Evolutionary conservation across 2,329 filamentous ascomycete genomes (phyloP).

Genomic region (Trichoderma sp.): DNA sequence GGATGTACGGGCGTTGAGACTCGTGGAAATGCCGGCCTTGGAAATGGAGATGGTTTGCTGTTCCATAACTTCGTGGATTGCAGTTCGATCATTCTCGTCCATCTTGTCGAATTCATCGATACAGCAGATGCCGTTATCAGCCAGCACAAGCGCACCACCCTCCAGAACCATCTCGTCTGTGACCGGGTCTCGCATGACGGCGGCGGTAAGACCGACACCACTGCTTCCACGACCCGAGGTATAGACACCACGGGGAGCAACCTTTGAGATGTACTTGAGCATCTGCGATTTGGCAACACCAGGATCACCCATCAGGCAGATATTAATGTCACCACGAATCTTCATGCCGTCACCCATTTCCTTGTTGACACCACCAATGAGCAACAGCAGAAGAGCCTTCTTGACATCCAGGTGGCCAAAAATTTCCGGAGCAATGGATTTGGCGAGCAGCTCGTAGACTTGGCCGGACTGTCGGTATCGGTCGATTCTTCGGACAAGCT

Average conservation of each 20-base stretch:
- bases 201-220: conserved; percentile 77
- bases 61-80: conserved; percentile 86
- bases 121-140: conserved; percentile 81
- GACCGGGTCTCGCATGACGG: conserved; percentile 79
- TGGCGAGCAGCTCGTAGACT: conserved; percentile 91
- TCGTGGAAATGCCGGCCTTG: conserved; percentile 68
- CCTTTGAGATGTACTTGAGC: conserved; percentile 97
- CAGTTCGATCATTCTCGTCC: conserved; percentile 78
- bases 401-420: conserved; percentile 96
- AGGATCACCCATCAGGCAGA: conserved; percentile 98
- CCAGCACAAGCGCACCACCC: conserved; percentile 74
- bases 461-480: conserved; percentile 81
- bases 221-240: conserved; percentile 78
- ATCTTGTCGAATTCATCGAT: conserved; percentile 90
- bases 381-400: conserved; percentile 89
- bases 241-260: conserved; percentile 87
- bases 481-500: conserved; percentile 78
- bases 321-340: conserved; percentile 97
- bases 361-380: conserved; percentile 95
- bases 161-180: conserved; percentile 84
- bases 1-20: conserved; percentile 90
- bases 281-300: conserved; percentile 99
- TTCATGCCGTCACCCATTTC: conserved; percentile 98
- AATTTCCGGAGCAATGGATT: conserved; percentile 96
- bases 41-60: conserved; percentile 84